Evolutionary conservation across 169 alveolate genomes (phyloP).

Genomic region (Eimeria praecox): DNA sequence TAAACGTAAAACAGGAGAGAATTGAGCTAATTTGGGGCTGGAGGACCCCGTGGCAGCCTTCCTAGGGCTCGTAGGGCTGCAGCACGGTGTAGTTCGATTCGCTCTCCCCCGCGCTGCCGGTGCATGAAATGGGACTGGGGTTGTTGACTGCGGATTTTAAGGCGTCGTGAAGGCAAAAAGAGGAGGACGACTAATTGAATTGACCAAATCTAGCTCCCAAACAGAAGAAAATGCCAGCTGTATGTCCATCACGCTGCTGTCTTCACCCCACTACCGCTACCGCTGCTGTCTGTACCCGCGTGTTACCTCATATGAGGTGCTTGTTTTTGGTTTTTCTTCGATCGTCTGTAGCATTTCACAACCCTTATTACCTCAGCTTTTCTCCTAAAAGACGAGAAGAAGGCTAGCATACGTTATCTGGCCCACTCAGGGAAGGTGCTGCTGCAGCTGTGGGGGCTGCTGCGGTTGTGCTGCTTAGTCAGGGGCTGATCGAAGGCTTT

Average conservation of each 20-base stretch:
- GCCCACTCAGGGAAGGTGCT: slow-evolving; percentile 36
- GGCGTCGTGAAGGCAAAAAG: slow-evolving; percentile 54
- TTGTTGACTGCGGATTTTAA: neutral
- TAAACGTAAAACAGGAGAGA: neutral
- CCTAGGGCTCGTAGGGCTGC: slow-evolving; percentile 44
- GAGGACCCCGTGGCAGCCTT: slow-evolving; percentile 50
- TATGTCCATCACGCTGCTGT: slow-evolving; percentile 32
- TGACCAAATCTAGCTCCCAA: neutral
- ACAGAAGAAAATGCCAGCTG: slow-evolving; percentile 67
- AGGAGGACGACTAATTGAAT: slow-evolving; percentile 34
- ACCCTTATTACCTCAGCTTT: neutral
- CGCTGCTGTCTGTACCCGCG: slow-evolving; percentile 57
- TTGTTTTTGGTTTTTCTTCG: neutral
- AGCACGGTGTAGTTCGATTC: slow-evolving; percentile 54
- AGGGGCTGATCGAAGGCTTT: slow-evolving; percentile 18
- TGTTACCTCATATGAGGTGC: neutral
- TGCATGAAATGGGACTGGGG: slow-evolving; percentile 44
- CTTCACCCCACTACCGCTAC: slow-evolving; percentile 69
- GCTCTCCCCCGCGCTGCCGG: slow-evolving; percentile 60
- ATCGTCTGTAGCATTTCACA: neutral
- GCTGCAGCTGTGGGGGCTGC: slow-evolving; percentile 58
- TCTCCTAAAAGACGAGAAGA: neutral
- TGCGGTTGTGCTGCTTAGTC: slow-evolving; percentile 8
- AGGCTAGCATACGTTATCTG: neutral
- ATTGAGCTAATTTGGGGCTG: slow-evolving; percentile 24